phyloP scores from a whole-genome alignment of 495 filamentous ascomycete species.

The Talaromyces liani region DNA sequence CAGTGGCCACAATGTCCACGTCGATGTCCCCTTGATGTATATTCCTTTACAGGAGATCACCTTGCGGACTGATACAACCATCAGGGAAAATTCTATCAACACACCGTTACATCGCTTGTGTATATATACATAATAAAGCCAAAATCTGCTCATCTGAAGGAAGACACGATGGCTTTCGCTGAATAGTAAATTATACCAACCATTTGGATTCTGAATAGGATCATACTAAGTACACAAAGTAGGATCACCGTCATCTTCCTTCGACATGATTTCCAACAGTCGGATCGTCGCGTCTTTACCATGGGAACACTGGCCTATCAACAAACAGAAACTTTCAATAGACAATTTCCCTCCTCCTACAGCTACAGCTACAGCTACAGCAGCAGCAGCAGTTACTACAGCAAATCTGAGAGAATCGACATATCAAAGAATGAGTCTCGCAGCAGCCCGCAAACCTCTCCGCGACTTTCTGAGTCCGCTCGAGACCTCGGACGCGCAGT shows the following conservation, averaged over 20 bases:
- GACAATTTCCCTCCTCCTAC: neutral
- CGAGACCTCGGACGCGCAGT: constrained; percentile 13
- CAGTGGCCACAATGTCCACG: neutral
- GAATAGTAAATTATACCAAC: neutral
- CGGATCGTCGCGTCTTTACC: neutral
- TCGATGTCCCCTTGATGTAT: no score
- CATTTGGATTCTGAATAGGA: neutral
- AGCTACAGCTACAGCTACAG: neutral
- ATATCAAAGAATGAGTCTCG: constrained; percentile 8
- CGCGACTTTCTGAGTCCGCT: constrained; percentile 20
- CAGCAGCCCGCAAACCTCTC: constrained; percentile 1
- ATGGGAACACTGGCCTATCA: constrained; percentile 1
- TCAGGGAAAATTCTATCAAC: neutral
- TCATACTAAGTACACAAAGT: neutral
- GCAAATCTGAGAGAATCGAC: neutral
- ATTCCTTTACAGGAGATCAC: neutral
- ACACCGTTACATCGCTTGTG: constrained; percentile 4
- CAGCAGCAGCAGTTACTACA: no score
- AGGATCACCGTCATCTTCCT: neutral
- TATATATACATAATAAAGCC: neutral
- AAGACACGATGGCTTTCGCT: neutral
- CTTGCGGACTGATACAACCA: neutral
- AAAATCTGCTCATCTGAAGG: neutral
- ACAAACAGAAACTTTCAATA: neutral
- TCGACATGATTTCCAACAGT: neutral